Percentiles rank a stretch among this genome's conserved stretches.
These are phyloP conservation scores for Euclidium syriacum DNA, from an alignment of 345 rosid species.

Conservation along the genomic window DNA sequence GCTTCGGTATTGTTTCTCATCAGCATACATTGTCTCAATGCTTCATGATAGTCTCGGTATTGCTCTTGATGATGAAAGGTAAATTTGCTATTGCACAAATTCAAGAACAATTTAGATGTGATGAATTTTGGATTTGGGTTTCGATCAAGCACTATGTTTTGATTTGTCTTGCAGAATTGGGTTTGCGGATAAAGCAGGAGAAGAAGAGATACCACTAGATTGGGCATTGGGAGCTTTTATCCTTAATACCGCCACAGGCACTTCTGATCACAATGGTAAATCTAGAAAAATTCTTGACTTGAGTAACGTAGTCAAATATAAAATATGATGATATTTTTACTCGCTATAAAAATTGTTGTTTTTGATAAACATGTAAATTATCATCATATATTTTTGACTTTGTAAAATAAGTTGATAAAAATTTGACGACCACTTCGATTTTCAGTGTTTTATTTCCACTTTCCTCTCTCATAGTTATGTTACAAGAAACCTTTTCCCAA, in stretches of 20 bases:
- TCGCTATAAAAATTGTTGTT: not conserved
- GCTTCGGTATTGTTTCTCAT: constrained; percentile 76
- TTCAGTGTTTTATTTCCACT: too few relatives aligned
- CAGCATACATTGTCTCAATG: constrained; percentile 81
- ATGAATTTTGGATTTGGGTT: not conserved
- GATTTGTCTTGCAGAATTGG: constrained; percentile 40
- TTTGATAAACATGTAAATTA: not conserved
- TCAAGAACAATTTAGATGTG: not conserved
- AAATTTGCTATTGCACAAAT: not conserved
- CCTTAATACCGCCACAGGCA: constrained; percentile 38
- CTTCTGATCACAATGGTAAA: constrained; percentile 20
- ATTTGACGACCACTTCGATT: too few relatives aligned
- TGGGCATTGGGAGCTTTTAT: constrained; percentile 96
- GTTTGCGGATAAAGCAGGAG: constrained; percentile 53
- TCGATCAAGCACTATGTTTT: not conserved
- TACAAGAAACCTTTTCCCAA: too few relatives aligned
- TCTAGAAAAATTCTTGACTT: constrained; percentile 28
- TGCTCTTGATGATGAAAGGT: constrained; percentile 61
- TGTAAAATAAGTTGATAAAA: too few relatives aligned
- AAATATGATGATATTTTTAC: not conserved
- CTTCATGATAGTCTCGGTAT: constrained; percentile 87
- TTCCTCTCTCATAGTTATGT: too few relatives aligned
- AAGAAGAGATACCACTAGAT: constrained; percentile 61
- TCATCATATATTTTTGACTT: not conserved
- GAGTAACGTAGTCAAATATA: not conserved